Evolutionary conservation across 2,329 filamentous ascomycete species (phyloP).

Genomic region (Talaromyces pinophilus): DNA sequence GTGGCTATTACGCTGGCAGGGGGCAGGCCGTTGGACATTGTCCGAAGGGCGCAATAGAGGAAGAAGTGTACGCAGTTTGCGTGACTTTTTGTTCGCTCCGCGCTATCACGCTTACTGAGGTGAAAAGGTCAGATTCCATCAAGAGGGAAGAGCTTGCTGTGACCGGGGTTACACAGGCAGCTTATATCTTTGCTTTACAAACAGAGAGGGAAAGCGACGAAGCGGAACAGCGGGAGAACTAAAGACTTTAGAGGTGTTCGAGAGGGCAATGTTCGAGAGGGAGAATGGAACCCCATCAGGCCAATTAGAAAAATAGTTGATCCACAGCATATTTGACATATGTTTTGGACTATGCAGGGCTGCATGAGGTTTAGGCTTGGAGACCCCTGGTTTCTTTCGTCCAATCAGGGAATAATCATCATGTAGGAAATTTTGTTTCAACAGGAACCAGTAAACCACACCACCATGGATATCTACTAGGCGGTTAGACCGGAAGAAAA

Average conservation of each 20-base stretch:
- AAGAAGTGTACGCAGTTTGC: neutral
- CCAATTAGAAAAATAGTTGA: neutral
- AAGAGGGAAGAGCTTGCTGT: neutral
- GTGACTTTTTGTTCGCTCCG: neutral
- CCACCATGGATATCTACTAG: neutral
- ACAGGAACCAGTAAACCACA: neutral
- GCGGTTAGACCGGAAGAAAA: neutral
- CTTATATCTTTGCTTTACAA: neutral
- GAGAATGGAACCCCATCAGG: neutral
- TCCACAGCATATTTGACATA: neutral
- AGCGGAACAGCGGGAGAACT: neutral
- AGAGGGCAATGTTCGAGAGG: neutral
- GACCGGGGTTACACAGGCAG: neutral
- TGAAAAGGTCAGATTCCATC: neutral
- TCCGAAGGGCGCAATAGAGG: neutral
- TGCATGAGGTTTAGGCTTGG: neutral
- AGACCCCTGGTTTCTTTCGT: neutral
- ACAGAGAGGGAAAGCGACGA: neutral
- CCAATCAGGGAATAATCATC: neutral
- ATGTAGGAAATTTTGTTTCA: neutral
- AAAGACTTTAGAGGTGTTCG: neutral
- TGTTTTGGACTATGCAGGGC: neutral
- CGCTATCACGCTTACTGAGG: neutral
- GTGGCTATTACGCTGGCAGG: constrained; percentile 43
- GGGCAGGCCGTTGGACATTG: constrained; percentile 28